phyloP scores from a whole-genome alignment of 352 stramenopile species.

The Globisporangium recalcitrans region DNA sequence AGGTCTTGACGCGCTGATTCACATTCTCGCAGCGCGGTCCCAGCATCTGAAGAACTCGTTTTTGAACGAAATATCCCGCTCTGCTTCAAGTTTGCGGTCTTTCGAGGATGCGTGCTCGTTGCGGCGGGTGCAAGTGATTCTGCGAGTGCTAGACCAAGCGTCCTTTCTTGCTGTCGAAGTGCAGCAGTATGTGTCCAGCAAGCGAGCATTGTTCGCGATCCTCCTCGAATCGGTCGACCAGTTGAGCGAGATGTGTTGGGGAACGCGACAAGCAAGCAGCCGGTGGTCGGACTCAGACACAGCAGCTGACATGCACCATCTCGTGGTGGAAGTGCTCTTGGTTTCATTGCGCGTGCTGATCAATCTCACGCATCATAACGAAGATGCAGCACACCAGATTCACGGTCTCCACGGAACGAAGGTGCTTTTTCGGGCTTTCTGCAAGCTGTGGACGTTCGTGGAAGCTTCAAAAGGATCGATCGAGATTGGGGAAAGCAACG shows the following conservation, averaged over 20 bases:
- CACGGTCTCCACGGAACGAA: conserved; percentile 31
- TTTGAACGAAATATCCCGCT: background rate
- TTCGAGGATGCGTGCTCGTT: conserved; percentile 22
- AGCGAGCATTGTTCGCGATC: conserved; percentile 28
- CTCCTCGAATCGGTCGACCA: conserved; percentile 34
- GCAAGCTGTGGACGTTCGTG: conserved; percentile 20
- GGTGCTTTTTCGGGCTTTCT: conserved; percentile 44
- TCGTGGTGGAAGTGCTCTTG: conserved; percentile 41
- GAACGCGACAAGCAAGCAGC: conserved; percentile 8
- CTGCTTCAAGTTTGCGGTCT: conserved; percentile 13
- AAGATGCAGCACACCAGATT: conserved; percentile 39
- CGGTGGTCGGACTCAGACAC: conserved; percentile 15
- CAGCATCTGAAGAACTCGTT: conserved; percentile 6
- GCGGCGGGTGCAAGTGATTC: conserved; percentile 32
- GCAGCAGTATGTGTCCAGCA: conserved; percentile 41
- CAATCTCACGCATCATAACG: conserved; percentile 77
- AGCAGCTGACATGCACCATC: conserved; percentile 19
- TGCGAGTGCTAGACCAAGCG: conserved; percentile 64
- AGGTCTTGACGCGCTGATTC: conserved; percentile 27
- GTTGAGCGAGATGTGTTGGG: conserved; percentile 36
- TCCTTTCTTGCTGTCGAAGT: conserved; percentile 48
- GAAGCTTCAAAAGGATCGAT: conserved; percentile 1
- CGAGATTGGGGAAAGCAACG: background rate
- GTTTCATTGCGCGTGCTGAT: conserved; percentile 54
- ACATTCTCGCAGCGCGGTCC: conserved; percentile 15